Percentiles rank a stretch among this genome's conserved stretches.
Evolutionary conservation across 2,329 filamentous ascomycete species (phyloP).

Genomic region (Emmonsia crescens): DNA sequence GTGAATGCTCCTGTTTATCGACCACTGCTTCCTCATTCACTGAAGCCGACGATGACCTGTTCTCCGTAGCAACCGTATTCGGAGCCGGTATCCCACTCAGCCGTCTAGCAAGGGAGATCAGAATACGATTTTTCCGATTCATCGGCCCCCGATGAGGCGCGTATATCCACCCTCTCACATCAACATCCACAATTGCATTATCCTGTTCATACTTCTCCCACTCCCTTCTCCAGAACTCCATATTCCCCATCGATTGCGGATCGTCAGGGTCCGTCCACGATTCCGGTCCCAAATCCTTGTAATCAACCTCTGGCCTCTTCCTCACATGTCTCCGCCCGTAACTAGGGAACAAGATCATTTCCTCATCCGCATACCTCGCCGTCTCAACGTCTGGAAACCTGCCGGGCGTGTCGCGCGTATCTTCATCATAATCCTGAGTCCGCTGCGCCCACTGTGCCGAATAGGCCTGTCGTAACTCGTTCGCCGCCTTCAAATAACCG

Average conservation of each 20-base stretch:
- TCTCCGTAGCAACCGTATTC: conserved; percentile 28
- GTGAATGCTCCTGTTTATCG: conserved; percentile 62
- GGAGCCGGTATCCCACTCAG: conserved; percentile 76
- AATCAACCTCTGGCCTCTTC: conserved; percentile 23
- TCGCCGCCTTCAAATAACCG: conserved; percentile 59
- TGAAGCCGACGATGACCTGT: conserved; percentile 36
- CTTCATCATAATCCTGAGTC: conserved; percentile 35
- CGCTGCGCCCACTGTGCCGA: conserved; percentile 44
- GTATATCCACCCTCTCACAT: conserved; percentile 93
- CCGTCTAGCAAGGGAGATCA: conserved; percentile 77
- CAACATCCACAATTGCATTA: conserved; percentile 80
- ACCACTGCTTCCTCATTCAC: conserved; percentile 55
- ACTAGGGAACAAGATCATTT: conserved; percentile 91
- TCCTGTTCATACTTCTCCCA: conserved; percentile 74
- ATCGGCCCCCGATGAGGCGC: conserved; percentile 73
- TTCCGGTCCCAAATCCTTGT: conserved; percentile 21
- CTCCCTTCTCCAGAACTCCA: conserved; percentile 65
- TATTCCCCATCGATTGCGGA: conserved; percentile 44
- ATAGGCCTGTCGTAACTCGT: conserved; percentile 60
- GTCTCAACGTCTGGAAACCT: conserved; percentile 80
- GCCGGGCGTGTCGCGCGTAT: conserved; percentile 51
- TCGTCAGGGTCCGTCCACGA: conserved; percentile 37
- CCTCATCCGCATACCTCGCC: conserved; percentile 66
- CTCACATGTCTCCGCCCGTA: conserved; percentile 68
- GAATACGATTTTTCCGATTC: conserved; percentile 72